These are phyloP conservation scores for Pyrus pyrifolia DNA, from an alignment of 306 rosid genomes.

Conservation along the genomic window DNA sequence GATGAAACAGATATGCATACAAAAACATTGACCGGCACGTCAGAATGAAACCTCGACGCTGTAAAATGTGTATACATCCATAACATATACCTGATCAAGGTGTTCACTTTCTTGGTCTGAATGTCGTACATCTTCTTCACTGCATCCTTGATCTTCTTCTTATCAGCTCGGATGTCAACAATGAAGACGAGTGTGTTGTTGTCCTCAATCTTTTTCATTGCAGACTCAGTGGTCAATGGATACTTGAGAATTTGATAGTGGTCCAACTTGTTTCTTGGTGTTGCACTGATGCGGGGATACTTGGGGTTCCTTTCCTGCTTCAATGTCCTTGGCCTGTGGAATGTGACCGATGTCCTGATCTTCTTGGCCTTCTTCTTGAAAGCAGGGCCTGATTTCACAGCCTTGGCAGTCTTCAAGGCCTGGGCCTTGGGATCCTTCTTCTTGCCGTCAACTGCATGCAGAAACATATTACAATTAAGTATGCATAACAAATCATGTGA, in stretches of 20 bases:
- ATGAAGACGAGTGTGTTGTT: conserved; percentile 80
- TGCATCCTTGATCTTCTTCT: conserved; percentile 80
- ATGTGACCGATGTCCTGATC: conserved; percentile 77
- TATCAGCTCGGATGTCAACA: conserved; percentile 80
- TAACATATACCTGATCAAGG: conserved; percentile 67
- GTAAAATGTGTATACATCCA: background rate
- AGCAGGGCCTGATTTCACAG: conserved; percentile 64
- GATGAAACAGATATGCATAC: background rate
- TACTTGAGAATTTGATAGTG: conserved; percentile 80
- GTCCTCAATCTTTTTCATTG: conserved; percentile 93
- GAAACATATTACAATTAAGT: background rate
- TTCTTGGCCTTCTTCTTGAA: conserved; percentile 77
- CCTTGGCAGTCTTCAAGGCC: conserved; percentile 92
- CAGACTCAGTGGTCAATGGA: conserved; percentile 79
- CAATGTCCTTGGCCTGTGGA: conserved; percentile 81
- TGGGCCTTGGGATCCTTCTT: conserved; percentile 74
- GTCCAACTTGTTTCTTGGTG: conserved; percentile 87
- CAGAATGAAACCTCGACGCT: background rate
- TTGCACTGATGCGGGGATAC: conserved; percentile 77
- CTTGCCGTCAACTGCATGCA: conserved; percentile 36
- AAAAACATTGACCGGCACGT: background rate
- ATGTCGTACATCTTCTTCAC: conserved; percentile 93
- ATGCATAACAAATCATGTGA: background rate
- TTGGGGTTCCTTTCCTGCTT: conserved; percentile 74
- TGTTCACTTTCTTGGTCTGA: conserved; percentile 89